A percentile compares a stretch with the other conserved stretches of the same genome.
These are phyloP conservation scores for Claviceps fusiformis DNA, from an alignment of 2,329 filamentous ascomycete species.

Conservation along the genomic window DNA sequence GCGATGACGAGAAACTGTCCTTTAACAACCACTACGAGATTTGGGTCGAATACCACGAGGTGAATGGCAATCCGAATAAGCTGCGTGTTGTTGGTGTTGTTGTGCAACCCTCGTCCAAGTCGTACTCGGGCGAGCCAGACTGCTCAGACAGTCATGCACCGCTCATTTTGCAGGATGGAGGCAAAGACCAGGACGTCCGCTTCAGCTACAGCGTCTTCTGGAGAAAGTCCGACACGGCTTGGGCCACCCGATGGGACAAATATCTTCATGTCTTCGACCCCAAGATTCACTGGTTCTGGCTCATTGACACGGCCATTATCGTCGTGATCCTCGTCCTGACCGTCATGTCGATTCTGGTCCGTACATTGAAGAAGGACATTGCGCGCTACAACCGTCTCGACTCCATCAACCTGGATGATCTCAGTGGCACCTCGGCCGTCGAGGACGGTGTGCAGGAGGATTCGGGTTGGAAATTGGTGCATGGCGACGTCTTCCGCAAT, in stretches of 20 bases:
- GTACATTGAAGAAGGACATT: conserved; percentile 88
- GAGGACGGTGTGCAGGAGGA: conserved; percentile 96
- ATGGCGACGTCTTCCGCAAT: conserved; percentile 90
- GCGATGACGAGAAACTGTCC: conserved; percentile 40
- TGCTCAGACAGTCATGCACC: conserved; percentile 46
- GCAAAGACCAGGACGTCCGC: conserved; percentile 45
- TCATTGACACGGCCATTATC: conserved; percentile 91
- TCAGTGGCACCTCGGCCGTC: conserved; percentile 62
- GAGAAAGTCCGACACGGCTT: conserved; percentile 70
- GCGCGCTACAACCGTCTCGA: conserved; percentile 92
- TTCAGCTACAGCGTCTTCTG: conserved; percentile 93
- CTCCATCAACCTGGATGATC: conserved; percentile 77
- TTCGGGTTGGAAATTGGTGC: conserved; percentile 95
- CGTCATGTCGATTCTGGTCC: conserved; percentile 80
- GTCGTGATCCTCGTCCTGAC: conserved; percentile 84
- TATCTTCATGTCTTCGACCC: conserved; percentile 95
- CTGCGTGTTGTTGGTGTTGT: conserved; percentile 85
- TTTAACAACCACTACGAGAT: conserved; percentile 98
- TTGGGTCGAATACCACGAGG: conserved; percentile 78
- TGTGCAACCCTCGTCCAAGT: conserved; percentile 67
- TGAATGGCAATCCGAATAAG: conserved; percentile 50
- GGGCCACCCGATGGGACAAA: conserved; percentile 98
- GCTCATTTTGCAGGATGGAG: conserved; percentile 48
- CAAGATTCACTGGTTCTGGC: conserved; percentile 97
- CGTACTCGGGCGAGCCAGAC: conserved; percentile 42